Evolutionary conservation across 805 yeast species (phyloP).

Genomic region (Yamadazyma sp.): DNA sequence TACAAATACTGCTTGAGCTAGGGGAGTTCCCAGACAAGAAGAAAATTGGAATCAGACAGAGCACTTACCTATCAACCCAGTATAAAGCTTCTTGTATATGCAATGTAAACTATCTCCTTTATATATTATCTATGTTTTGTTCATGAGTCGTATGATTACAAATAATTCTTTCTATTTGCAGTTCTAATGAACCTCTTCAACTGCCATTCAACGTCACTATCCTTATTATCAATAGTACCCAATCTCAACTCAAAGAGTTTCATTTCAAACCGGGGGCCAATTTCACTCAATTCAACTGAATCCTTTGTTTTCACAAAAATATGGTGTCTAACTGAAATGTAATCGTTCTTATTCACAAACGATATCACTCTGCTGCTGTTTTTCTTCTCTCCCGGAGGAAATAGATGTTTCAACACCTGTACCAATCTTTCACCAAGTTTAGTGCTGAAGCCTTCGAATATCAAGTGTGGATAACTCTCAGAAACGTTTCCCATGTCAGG

Average conservation of each 20-base stretch:
- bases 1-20: too few species aligned
- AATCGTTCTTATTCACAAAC: constrained; percentile 87
- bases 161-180: constrained; percentile 90
- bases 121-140: too few species aligned
- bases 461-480: constrained; percentile 90
- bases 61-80: not conserved
- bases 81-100: too few species aligned
- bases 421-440: constrained; percentile 80
- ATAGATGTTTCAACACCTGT: constrained; percentile 78
- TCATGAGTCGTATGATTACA: constrained; percentile 27
- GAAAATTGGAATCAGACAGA: too few species aligned
- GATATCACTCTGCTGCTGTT: constrained; percentile 91
- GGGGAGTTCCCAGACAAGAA: too few species aligned
- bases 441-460: constrained; percentile 85
- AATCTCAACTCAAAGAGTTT: constrained; percentile 80
- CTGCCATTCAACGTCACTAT: constrained; percentile 98
- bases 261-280: constrained; percentile 99
- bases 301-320: constrained; percentile 88
- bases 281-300: constrained; percentile 87
- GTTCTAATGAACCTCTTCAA: constrained; percentile 90
- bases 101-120: too few species aligned
- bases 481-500: constrained; percentile 81
- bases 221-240: constrained; percentile 92
- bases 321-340: constrained; percentile 92
- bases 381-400: constrained; percentile 95